Conservation (phyloP, 768 basidiomycete genomes). For the Podaxis sp. region DNA sequence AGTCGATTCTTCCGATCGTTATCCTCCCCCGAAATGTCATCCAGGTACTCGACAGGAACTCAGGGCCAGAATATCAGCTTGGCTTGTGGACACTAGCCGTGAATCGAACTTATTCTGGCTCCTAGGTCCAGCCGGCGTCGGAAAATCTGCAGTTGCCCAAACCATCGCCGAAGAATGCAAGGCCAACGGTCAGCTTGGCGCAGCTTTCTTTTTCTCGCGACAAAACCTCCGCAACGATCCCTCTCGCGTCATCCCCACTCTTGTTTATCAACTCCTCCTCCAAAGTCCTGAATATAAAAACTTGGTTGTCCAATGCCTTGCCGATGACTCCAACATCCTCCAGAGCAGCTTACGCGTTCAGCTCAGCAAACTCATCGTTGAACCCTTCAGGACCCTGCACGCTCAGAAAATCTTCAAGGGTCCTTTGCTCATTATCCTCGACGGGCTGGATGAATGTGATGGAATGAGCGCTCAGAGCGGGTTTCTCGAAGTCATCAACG, state of each 20-base stretch:
- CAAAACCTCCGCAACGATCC: not conserved
- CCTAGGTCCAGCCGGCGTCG: conserved; percentile 11
- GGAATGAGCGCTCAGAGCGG: not conserved
- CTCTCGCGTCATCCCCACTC: not conserved
- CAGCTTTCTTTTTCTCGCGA: conserved; percentile 10
- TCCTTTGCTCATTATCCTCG: conserved; percentile 4
- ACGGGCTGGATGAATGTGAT: conserved; percentile 8
- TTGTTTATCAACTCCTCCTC: conserved; percentile 11
- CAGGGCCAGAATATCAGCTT: not conserved
- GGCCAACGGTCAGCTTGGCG: not conserved
- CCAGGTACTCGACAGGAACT: not conserved
- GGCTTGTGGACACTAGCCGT: not conserved
- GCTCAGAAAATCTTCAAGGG: not conserved
- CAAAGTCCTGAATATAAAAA: not conserved
- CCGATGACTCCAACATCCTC: not conserved
- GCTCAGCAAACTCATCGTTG: conserved; percentile 2
- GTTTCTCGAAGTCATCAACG: not conserved
- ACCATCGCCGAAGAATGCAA: conserved; percentile 8
- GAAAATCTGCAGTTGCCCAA: conserved; percentile 14
- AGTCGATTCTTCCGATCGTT: not conserved
- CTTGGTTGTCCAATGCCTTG: not conserved
- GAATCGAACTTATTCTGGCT: conserved; percentile 9
- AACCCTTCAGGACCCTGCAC: not conserved
- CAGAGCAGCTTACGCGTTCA: conserved; percentile 1
- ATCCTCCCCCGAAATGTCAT: conserved; percentile 2